A percentile compares a stretch with the other conserved stretches of the same genome.
phyloP scores from a whole-genome alignment of 306 rosid species.

The Cucurbita ficifolia region DNA sequence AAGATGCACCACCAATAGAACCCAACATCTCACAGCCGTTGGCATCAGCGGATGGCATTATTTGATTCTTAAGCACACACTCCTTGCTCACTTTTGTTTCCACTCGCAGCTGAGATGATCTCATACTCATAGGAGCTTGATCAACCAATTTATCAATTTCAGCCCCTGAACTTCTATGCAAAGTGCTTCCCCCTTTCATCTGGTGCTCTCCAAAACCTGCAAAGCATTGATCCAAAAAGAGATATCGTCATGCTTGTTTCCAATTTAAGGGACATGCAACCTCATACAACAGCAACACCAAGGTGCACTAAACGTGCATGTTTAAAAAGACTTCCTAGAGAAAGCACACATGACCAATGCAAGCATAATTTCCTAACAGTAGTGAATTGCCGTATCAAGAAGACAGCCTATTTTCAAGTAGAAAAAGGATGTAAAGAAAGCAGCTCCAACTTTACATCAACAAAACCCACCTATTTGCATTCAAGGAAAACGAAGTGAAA shows the following conservation, averaged over 20 bases:
- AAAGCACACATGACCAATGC: background rate
- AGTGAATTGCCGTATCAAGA: background rate
- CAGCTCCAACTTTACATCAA: background rate
- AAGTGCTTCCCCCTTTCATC: conserved; percentile 24
- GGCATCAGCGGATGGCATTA: conserved; percentile 28
- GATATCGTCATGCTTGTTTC: background rate
- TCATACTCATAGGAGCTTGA: conserved; percentile 29
- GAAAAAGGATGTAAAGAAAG: background rate
- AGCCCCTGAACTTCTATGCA: conserved; percentile 15
- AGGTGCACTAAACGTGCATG: background rate
- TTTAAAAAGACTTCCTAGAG: background rate
- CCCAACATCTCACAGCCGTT: conserved; percentile 25
- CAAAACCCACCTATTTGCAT: background rate
- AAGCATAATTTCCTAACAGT: background rate
- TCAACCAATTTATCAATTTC: conserved; percentile 24
- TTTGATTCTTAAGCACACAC: conserved; percentile 25
- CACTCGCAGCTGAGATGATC: conserved; percentile 21
- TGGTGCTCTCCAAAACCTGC: conserved; percentile 39
- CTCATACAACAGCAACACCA: background rate
- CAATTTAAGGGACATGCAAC: background rate
- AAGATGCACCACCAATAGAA: conserved; percentile 19
- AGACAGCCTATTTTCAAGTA: background rate
- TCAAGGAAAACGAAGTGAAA: conserved; percentile 14
- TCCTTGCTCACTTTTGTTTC: conserved; percentile 30
- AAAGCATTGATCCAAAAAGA: background rate